Percentiles rank a stretch among this genome's conserved stretches.
Conservation (phyloP, 345 rosid species). For the Iberis pinnata region DNA sequence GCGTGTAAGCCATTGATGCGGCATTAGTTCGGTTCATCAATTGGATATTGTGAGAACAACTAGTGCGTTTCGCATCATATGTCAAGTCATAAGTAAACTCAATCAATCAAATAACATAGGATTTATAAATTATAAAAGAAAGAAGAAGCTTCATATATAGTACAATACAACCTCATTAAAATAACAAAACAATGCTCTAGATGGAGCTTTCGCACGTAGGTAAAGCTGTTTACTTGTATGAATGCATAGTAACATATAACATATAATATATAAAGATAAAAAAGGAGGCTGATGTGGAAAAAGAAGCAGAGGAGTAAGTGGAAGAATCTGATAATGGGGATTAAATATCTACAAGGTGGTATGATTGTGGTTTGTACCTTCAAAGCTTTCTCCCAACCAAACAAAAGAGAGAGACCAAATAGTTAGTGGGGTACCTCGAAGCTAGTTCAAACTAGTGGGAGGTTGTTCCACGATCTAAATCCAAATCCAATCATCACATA, state of each 20-base stretch:
- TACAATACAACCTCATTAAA: conserved; percentile 12
- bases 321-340: conserved; percentile 28
- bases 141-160: too few species aligned
- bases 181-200: too few species aligned
- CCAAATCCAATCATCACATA: too few species aligned
- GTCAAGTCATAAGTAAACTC: too few species aligned
- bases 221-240: too few species aligned
- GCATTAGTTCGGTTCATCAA: too few species aligned
- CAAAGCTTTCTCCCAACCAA: conserved; percentile 27
- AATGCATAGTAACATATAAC: neutral
- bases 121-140: too few species aligned
- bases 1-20: too few species aligned
- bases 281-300: conserved; percentile 17
- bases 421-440: conserved; percentile 53
- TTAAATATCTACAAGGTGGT: conserved; percentile 29
- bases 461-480: conserved; percentile 47
- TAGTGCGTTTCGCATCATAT: too few species aligned
- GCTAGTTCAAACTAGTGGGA: conserved; percentile 99
- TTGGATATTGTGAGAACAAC: too few species aligned
- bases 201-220: neutral
- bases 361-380: conserved; percentile 23
- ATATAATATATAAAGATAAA: conserved; percentile 7
- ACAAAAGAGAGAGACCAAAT: too few species aligned
- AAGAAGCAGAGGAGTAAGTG: conserved; percentile 26
- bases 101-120: too few species aligned